Evolutionary conservation across 2,329 filamentous ascomycete genomes (phyloP).

Genomic region (Aspergillus pseudonomiae): DNA sequence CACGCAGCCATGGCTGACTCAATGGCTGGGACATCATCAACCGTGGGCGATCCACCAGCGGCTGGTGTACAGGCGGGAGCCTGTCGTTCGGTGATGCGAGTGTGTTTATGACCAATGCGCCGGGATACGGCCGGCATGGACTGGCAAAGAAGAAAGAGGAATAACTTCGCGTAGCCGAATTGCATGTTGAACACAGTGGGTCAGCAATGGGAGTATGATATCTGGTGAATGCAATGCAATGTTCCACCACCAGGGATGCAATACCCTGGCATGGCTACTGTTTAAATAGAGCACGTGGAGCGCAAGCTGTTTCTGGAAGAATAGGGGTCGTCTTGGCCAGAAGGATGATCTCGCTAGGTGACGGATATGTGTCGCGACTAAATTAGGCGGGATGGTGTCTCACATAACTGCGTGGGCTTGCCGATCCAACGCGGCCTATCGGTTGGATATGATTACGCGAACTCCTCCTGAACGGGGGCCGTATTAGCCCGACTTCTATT

Average conservation of each 20-base stretch:
- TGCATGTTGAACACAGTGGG: neutral
- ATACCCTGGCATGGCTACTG: neutral
- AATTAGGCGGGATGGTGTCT: neutral
- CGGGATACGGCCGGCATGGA: neutral
- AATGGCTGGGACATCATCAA: neutral
- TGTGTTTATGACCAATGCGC: neutral
- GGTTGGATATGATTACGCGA: too few species aligned
- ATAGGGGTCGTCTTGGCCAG: neutral
- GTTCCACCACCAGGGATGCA: neutral
- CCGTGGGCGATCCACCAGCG: neutral
- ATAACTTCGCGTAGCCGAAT: neutral
- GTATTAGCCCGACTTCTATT: neutral
- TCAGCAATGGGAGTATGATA: too few species aligned
- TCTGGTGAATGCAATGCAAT: neutral
- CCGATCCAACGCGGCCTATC: too few species aligned
- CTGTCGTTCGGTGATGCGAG: neutral
- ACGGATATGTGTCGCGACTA: neutral
- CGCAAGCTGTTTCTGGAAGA: neutral
- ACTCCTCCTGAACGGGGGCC: too few species aligned
- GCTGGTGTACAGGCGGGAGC: neutral
- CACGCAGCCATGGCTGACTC: neutral
- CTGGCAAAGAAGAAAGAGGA: neutral
- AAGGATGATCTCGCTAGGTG: neutral
- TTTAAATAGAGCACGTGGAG: neutral
- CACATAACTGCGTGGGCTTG: too few species aligned